phyloP scores from a whole-genome alignment of 2,329 filamentous ascomycete species.

The Elsinoe australis region DNA sequence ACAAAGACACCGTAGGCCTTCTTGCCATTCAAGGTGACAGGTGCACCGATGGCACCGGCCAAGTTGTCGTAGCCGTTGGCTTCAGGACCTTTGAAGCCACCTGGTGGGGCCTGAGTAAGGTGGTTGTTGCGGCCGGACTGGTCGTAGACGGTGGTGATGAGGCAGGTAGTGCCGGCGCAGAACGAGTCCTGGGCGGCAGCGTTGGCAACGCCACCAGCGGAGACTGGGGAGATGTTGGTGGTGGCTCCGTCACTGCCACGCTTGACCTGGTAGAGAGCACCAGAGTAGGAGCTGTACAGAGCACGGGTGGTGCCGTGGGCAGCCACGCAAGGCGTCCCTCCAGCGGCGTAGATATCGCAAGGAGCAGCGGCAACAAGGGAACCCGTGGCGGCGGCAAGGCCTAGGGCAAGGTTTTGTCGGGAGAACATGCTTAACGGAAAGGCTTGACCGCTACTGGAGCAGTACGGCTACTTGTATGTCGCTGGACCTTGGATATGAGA shows the following conservation, averaged over 20 bases:
- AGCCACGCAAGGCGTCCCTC: conserved; percentile 55
- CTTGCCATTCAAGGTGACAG: conserved; percentile 47
- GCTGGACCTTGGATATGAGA: too few species aligned
- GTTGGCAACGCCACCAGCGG: conserved; percentile 56
- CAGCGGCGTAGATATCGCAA: conserved; percentile 54
- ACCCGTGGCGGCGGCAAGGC: conserved; percentile 25
- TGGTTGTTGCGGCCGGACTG: conserved; percentile 57
- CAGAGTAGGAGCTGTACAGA: conserved; percentile 48
- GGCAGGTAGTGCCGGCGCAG: conserved; percentile 25
- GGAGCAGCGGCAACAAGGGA: conserved; percentile 47
- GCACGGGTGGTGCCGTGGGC: conserved; percentile 60
- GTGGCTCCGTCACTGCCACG: conserved; percentile 48
- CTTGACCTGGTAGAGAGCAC: conserved; percentile 53
- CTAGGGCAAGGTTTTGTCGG: too few species aligned
- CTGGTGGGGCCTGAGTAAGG: conserved; percentile 52
- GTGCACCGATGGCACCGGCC: conserved; percentile 52
- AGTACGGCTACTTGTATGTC: too few species aligned
- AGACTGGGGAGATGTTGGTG: conserved; percentile 43
- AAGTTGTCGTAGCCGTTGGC: conserved; percentile 52
- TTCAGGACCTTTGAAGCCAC: conserved; percentile 51
- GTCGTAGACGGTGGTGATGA: conserved; percentile 44
- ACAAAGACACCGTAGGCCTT: conserved; percentile 59
- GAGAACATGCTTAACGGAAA: too few species aligned
- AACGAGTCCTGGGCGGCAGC: conserved; percentile 45
- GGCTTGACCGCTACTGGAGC: too few species aligned